Evolutionary conservation across 164 flowering plant species (phyloP).

Genomic region (Protea cynaroides): DNA sequence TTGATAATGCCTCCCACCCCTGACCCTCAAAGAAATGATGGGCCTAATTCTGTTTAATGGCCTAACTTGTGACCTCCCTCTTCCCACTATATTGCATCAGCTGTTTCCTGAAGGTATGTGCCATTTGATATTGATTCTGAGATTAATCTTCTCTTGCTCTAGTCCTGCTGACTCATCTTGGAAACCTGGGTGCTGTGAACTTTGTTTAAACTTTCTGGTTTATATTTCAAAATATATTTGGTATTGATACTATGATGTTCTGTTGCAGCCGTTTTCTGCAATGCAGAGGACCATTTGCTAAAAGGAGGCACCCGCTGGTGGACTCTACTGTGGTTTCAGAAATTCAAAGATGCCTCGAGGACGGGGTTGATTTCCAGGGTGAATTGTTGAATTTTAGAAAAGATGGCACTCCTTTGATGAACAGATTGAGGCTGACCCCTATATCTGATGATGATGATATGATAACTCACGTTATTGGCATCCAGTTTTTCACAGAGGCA

Average conservation of each 20-base stretch:
- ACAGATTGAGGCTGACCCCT: slow-evolving; percentile 62
- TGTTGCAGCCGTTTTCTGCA: slow-evolving; percentile 87
- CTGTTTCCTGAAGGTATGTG: no score
- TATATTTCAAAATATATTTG: not conserved
- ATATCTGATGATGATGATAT: slow-evolving; percentile 79
- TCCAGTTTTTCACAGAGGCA: slow-evolving; percentile 76
- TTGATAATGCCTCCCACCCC: no score
- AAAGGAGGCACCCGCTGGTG: slow-evolving; percentile 87
- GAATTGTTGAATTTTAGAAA: slow-evolving; percentile 80
- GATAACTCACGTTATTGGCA: slow-evolving; percentile 82
- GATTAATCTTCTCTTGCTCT: no score
- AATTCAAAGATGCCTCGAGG: slow-evolving; percentile 74
- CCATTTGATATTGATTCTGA: no score
- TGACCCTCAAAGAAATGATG: no score
- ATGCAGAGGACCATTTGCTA: slow-evolving; percentile 88
- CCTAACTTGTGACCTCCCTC: no score
- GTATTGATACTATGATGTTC: slow-evolving; percentile 8
- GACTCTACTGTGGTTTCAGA: slow-evolving; percentile 72
- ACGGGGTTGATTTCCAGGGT: slow-evolving; percentile 82
- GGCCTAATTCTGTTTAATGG: no score
- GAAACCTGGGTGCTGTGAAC: no score
- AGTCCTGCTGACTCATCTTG: no score
- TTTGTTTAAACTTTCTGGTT: not conserved
- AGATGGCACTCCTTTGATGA: slow-evolving; percentile 91
- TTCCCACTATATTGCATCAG: no score